Conservation (phyloP, 2,329 filamentous ascomycete species). For the Fusarium pilosicola region DNA sequence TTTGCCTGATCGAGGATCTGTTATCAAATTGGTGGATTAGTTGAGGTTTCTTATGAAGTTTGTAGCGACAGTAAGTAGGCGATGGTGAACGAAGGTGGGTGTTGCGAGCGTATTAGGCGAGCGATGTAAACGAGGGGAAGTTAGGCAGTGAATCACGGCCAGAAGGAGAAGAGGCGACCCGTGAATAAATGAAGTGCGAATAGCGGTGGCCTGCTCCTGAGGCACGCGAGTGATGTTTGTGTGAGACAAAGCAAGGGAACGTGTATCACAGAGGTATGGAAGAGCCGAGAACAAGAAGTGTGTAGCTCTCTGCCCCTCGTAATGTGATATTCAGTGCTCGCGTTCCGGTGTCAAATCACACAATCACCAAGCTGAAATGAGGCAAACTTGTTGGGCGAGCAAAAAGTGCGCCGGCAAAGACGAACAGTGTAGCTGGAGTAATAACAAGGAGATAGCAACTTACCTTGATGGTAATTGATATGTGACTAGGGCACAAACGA, state of each 20-base stretch:
- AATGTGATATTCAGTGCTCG: slow-evolving; percentile 27
- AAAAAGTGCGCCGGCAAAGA: not conserved
- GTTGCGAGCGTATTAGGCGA: not conserved
- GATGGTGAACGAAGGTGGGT: slow-evolving; percentile 13
- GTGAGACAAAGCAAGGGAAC: slow-evolving; percentile 45
- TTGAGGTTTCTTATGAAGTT: slow-evolving; percentile 7
- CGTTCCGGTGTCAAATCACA: slow-evolving; percentile 12
- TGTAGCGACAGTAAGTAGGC: slow-evolving; percentile 16
- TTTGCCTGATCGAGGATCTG: slow-evolving; percentile 32
- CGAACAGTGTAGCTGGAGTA: not conserved
- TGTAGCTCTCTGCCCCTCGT: slow-evolving; percentile 18
- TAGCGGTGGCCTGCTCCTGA: slow-evolving; percentile 15
- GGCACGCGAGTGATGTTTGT: slow-evolving; percentile 41
- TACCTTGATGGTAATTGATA: slow-evolving; percentile 32
- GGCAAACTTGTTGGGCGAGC: not conserved
- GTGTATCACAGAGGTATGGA: slow-evolving; percentile 38
- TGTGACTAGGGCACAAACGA: slow-evolving; percentile 37
- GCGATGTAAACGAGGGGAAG: slow-evolving; percentile 10
- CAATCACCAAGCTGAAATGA: slow-evolving; percentile 12
- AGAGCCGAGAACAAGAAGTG: slow-evolving; percentile 31
- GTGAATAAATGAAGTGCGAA: slow-evolving; percentile 23
- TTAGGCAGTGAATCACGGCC: slow-evolving; percentile 26
- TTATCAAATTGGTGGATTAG: slow-evolving; percentile 17
- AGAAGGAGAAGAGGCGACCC: slow-evolving; percentile 4
- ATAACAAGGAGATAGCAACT: not conserved